Base-by-base conservation (phyloP, 495 filamentous ascomycete species). In the Xylaria cubensis region DNA sequence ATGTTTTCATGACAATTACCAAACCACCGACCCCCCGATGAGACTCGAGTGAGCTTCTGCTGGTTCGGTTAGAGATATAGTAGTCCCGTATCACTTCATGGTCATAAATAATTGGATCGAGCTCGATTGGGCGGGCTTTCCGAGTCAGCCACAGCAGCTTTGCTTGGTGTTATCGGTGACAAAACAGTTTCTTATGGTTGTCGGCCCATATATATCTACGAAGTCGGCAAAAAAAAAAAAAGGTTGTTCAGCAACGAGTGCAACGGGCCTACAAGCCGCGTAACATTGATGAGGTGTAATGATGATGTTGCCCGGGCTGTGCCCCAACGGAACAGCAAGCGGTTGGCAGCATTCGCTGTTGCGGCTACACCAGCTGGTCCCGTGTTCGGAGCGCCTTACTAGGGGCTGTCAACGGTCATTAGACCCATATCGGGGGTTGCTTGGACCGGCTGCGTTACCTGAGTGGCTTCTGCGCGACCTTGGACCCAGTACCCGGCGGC, bases 1-100 rank as follows among this genome's bases (percentile, higher is more conserved):
- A 71, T 71, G 62, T 65, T 58, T 71, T 36, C 26, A 65, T 71
- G 61, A 58, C 69, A 64, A 58, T 44, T 65, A 32, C 48, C 44
- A 70, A 17, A 53, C 2, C 44, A 39, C 26, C 56, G 58, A 71
- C 65, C 58, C 53, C 53, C 59, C 69, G 61, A 71, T 65, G 48
- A 39, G 19, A 53, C 46, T 29, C 9, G n/a, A 26, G 65, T 34
- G 65, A 21, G 12, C 48, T 51, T 42, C 65, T 36, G 50, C 24
- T 67, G 34, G 34, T 5, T 32, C 29, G 8, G 58, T 41, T 36
- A 51, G 24, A 53, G 29, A 53, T 15, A 34, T 32, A 42, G 59
- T 10, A 44, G 36, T 29, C n/a, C 13, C 21, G 61, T 64, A 10
- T n/a, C 61, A 42, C 61, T 26, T 26, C 39, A 29, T n/a, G 36